Conservation (phyloP, 1,284 basidiomycete genomes). For the Ganoderma resinaceum region DNA sequence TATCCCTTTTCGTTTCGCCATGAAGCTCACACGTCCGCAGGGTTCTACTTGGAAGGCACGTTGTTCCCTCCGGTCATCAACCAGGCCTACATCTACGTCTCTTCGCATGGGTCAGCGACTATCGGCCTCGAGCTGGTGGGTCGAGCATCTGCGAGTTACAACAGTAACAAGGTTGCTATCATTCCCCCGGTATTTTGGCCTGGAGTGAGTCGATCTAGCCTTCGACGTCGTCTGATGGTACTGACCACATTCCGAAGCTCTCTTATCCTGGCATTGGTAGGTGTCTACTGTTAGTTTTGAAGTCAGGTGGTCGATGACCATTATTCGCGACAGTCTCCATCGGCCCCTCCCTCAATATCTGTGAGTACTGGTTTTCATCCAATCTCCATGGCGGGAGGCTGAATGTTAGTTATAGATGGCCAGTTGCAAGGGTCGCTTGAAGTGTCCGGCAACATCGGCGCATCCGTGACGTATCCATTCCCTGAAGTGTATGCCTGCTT, state of each 20-base stretch:
- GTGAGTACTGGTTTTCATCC: not conserved
- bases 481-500: slow-evolving; percentile 4
- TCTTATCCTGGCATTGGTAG: not conserved
- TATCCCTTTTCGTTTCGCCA: not conserved
- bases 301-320: not conserved
- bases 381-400: not conserved
- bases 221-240: not conserved
- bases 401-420: not conserved
- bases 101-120: slow-evolving; percentile 13
- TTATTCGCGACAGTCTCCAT: not conserved
- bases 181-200: not conserved
- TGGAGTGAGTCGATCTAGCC: not conserved
- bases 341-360: not conserved
- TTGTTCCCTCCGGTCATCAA: slow-evolving; percentile 20
- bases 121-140: slow-evolving; percentile 11
- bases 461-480: slow-evolving; percentile 3
- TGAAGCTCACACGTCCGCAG: not conserved
- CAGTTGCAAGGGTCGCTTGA: not conserved
- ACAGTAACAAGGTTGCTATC: slow-evolving; percentile 5
- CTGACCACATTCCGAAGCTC: not conserved
- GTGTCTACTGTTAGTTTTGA: not conserved
- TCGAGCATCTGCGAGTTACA: slow-evolving; percentile 5
- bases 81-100: slow-evolving; percentile 23
- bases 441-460: slow-evolving; percentile 1
- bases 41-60: slow-evolving; percentile 25